These are phyloP conservation scores for Collybiopsis luxurians DNA, from an alignment of 768 basidiomycete genomes.

Conservation along the genomic window DNA sequence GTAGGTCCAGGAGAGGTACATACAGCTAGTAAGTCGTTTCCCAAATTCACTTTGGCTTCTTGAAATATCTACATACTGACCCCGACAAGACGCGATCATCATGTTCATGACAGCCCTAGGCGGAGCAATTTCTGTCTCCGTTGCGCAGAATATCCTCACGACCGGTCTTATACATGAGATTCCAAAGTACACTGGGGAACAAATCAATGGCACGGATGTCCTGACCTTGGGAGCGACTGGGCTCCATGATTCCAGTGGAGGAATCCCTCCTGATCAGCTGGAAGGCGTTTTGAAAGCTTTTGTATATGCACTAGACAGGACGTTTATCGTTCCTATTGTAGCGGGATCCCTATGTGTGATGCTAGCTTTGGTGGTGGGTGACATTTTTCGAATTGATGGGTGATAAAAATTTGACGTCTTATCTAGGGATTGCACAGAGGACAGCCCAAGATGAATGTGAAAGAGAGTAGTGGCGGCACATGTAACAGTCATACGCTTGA, in stretches of 20 bases:
- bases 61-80: background rate
- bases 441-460: too few relatives aligned
- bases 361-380: background rate
- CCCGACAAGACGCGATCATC: constrained; percentile 8
- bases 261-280: background rate
- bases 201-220: background rate
- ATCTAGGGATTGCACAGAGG: too few relatives aligned
- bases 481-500: too few relatives aligned
- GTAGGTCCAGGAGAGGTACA: constrained; percentile 14
- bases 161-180: background rate
- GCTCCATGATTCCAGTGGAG: background rate
- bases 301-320: constrained; percentile 2
- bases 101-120: constrained; percentile 17
- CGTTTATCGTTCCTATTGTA: constrained; percentile 1
- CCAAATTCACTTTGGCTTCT: background rate
- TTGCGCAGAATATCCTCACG: constrained; percentile 17
- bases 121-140: constrained; percentile 19
- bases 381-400: background rate
- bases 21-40: constrained; percentile 6
- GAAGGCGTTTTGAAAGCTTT: background rate
- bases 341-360: background rate
- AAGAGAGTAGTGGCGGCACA: too few relatives aligned
- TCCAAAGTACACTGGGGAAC: background rate
- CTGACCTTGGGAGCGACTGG: background rate
- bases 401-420: background rate